These are phyloP conservation scores for Euclidium syriacum DNA, from an alignment of 345 rosid genomes.

Conservation along the genomic window DNA sequence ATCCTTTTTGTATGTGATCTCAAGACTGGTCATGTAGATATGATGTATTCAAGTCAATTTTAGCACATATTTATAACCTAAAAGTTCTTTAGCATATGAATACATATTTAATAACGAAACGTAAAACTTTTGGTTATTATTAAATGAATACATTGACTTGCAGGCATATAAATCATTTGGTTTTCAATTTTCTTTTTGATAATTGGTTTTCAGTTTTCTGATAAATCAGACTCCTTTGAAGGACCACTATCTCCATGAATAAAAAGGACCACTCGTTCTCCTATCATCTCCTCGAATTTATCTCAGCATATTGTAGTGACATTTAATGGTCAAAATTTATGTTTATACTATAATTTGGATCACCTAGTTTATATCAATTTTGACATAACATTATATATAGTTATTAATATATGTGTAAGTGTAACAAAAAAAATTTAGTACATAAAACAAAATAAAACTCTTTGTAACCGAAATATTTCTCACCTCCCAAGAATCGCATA, in stretches of 20 bases:
- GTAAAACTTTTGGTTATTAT: neutral
- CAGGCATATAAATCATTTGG: conserved; percentile 11
- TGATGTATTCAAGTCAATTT: too few species aligned
- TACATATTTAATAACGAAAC: too few species aligned
- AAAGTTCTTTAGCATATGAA: too few species aligned
- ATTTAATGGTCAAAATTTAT: neutral
- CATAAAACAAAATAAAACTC: neutral
- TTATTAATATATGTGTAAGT: too few species aligned
- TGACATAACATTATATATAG: too few species aligned
- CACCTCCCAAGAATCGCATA: neutral
- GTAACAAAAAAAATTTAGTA: too few species aligned
- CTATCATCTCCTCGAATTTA: neutral
- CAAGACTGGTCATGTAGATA: too few species aligned
- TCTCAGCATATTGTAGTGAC: neutral
- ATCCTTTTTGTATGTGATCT: too few species aligned
- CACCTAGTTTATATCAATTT: neutral
- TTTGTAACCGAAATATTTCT: neutral
- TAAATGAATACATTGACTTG: conserved; percentile 1
- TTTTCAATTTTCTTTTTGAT: conserved; percentile 14
- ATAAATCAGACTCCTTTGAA: conserved; percentile 18
- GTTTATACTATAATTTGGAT: neutral
- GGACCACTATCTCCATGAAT: conserved; percentile 24
- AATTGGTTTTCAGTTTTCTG: conserved; percentile 17
- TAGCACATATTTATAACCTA: too few species aligned
- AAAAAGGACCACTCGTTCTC: conserved; percentile 16